Base-by-base conservation (phyloP, 164 flowering plant species). In the Umbellularia californica region DNA sequence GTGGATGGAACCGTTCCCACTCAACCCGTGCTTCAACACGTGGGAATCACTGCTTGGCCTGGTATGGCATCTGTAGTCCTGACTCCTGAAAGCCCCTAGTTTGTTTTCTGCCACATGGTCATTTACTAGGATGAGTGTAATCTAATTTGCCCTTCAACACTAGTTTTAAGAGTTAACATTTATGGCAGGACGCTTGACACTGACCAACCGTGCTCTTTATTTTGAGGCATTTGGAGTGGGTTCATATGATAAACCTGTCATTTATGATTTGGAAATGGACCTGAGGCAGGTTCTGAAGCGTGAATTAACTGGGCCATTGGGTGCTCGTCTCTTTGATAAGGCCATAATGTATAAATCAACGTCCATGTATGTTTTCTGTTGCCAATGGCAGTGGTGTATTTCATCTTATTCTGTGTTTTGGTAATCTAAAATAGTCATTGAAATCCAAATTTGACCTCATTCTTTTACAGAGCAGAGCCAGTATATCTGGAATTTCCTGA, bases 1-100 rank as follows among this genome's bases (percentile, higher is more conserved):
- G 77, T 89, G 64, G 98, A 90, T 83, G 98, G 98, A 50, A 84
- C 87, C 55, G 82, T 88, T 77, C 95, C 98, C 47, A 87, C 92
- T 64, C 94, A 88, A 78, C 94, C 98, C 74, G 92, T 94, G 81
- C 84, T 94, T 74, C 92, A 94, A 74, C 98, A 92, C 80, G 79
- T 89, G 77, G 98, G 98, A 20, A 88, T 90, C 71, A 81, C 93
- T 70, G 93, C 92, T 73, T 92, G 98, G 97, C 98, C 97, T 76
- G 98, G 98, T 92, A 76, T 83, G 86, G 78, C 69, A 41, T 75
- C 65, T 27, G 15, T 52, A 71, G 20, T 52, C 50, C 72, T 65
- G 47, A 58, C 58, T 35, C 50, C 72, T 65, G 47, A 58, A 71
- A 51, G 65, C 74, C 24, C 58, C 24, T 25, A 15, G 24, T 12